Evolutionary conservation across 2,329 filamentous ascomycete species (phyloP).

Genomic region (Stachybotrys chlorohalonatus): DNA sequence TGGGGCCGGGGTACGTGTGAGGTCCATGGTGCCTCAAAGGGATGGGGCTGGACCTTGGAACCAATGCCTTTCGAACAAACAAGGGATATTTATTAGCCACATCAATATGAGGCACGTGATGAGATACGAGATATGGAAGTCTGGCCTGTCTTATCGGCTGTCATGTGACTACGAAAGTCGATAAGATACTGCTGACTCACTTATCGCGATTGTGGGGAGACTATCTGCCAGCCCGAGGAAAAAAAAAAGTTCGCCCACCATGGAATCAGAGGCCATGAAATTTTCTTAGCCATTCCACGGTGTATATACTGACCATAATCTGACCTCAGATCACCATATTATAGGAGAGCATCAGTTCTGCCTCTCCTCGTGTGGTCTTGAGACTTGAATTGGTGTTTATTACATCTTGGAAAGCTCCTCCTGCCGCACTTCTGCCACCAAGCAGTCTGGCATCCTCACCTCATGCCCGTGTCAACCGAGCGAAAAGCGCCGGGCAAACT

Average conservation of each 20-base stretch:
- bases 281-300: slow-evolving; percentile 18
- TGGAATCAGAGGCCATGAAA: slow-evolving; percentile 20
- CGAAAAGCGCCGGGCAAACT: slow-evolving; percentile 50
- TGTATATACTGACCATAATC: slow-evolving; percentile 9
- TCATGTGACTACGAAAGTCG: no score
- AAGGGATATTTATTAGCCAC: no score
- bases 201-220: slow-evolving; percentile 9
- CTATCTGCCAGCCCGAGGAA: slow-evolving; percentile 6
- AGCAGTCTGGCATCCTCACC: not conserved
- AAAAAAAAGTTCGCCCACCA: slow-evolving; percentile 23
- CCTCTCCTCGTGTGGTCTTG: not conserved
- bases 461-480: slow-evolving; percentile 47
- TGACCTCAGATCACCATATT: not conserved
- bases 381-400: no score
- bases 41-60: no score
- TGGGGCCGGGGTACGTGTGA: no score
- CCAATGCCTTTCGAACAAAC: no score
- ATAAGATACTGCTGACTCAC: not conserved
- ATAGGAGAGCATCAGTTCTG: not conserved
- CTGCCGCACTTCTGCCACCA: not conserved
- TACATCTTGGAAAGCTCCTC: not conserved
- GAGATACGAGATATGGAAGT: no score
- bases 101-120: no score
- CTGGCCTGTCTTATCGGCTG: slow-evolving; percentile 1
- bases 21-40: no score